phyloP scores from a whole-genome alignment of 2,329 filamentous ascomycete species.

The Thyridium curvatum region DNA sequence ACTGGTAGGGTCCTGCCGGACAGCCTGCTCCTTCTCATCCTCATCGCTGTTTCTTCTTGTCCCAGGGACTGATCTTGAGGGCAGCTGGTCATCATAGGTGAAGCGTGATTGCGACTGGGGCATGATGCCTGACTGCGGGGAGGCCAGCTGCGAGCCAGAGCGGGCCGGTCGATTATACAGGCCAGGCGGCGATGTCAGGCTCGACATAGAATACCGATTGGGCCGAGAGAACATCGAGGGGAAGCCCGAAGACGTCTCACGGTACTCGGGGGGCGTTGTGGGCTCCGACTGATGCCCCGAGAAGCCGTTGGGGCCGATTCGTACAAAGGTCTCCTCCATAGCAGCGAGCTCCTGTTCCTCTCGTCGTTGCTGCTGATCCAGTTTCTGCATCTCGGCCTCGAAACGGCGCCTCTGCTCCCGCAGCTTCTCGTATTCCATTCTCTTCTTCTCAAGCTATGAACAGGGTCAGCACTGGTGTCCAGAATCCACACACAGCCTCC shows the following conservation, averaged over 20 bases:
- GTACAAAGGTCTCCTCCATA: conserved; percentile 72
- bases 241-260: conserved; percentile 65
- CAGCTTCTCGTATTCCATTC: conserved; percentile 84
- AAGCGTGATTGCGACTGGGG: conserved; percentile 36
- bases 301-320: conserved; percentile 41
- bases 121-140: conserved; percentile 61
- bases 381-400: conserved; percentile 84
- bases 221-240: conserved; percentile 75
- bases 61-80: conserved; percentile 78
- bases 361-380: conserved; percentile 77
- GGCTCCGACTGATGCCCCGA: conserved; percentile 85
- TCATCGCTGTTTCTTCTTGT: conserved; percentile 89
- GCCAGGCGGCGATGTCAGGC: conserved; percentile 75
- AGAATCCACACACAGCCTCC: background rate
- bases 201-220: conserved; percentile 84
- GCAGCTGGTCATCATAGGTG: conserved; percentile 57
- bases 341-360: conserved; percentile 80
- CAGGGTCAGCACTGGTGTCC: conserved; percentile 7
- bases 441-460: conserved; percentile 85
- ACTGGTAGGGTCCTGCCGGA: conserved; percentile 62
- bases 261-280: conserved; percentile 91
- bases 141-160: conserved; percentile 74
- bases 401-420: conserved; percentile 84
- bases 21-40: conserved; percentile 75
- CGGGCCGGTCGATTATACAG: conserved; percentile 67